Evolutionary conservation across 169 alveolate species (phyloP), one percentile per base, ranked within the genome.

Genomic region (Babesia bigemina): DNA sequence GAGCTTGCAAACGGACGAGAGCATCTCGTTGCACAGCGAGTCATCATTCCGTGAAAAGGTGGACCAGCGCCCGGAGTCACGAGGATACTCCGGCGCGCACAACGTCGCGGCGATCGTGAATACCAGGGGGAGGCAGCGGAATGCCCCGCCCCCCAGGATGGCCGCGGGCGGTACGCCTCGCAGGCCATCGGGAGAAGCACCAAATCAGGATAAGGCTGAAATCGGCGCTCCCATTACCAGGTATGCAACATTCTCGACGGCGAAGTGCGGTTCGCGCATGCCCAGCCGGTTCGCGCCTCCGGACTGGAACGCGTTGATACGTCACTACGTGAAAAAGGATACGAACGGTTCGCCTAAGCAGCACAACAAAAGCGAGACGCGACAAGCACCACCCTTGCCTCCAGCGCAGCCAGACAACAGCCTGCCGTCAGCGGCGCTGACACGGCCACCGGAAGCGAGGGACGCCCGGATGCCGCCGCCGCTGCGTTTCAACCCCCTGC

Each of bases 1-100:
- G 24, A 67, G 76, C 60, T 11, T 24, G 26, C 7, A 21, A 7
- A 11, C 76, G 48, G 76, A 53, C 33, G 76, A 67, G 17, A 67
- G 49, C 42, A 12, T 36, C 17, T 67, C 76, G 16, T 6, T 67
- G 4, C 36, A 29, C 45, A 67, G 76, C 36, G 55, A 42, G 2
- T 45, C 74, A 3, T 17, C 66, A 16, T 2, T 4, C 8, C 56
- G 56, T 49, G 19, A 49, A 8, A 4, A 16, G 1, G 7, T 16
- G 19, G 56, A 4, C 1, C 56, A 8, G 2, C 56, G 56, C 7
- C 39, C 39, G 39, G 39, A 33, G 39, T 33, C 6, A 6, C 39
- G 39, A 33, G 39, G 39, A 33, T 6, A 33, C 39, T 33, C 39
- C 39, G 39, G 39, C 2, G 39, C 39, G 39, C 6, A 33, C 39